Conservation (phyloP, 2,329 filamentous ascomycete species). For the Microsporum ferrugineum region DNA sequence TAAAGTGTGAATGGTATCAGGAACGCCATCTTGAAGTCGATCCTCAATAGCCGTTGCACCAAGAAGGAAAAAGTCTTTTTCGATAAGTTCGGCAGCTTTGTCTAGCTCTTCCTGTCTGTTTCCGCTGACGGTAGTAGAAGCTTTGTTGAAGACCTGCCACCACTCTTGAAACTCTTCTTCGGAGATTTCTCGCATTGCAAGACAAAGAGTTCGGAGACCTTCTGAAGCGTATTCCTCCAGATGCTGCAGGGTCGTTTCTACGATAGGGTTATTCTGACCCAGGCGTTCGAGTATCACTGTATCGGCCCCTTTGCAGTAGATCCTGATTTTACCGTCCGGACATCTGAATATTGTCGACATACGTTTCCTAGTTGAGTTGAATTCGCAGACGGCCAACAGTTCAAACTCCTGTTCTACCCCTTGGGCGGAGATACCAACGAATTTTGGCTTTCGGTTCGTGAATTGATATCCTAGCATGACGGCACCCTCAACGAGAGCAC, state of each 20-base stretch:
- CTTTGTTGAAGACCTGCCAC: slow-evolving; percentile 74
- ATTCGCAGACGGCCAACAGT: slow-evolving; percentile 91
- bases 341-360: slow-evolving; percentile 98
- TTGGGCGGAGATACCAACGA: slow-evolving; percentile 70
- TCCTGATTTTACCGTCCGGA: slow-evolving; percentile 85
- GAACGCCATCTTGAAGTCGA: slow-evolving; percentile 89
- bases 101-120: slow-evolving; percentile 90
- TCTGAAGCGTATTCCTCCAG: slow-evolving; percentile 98
- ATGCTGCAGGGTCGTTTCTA: slow-evolving; percentile 82
- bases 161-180: slow-evolving; percentile 84
- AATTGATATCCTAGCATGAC: slow-evolving; percentile 79
- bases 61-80: slow-evolving; percentile 79
- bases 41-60: slow-evolving; percentile 97
- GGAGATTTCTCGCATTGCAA: slow-evolving; percentile 85
- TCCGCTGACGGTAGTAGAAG: slow-evolving; percentile 78
- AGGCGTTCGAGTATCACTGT: slow-evolving; percentile 93
- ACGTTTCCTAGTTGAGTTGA: slow-evolving; percentile 92
- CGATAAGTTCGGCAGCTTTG: slow-evolving; percentile 92
- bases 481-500: slow-evolving; percentile 88
- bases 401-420: slow-evolving; percentile 72
- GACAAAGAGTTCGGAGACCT: slow-evolving; percentile 82
- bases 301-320: slow-evolving; percentile 94
- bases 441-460: slow-evolving; percentile 73
- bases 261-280: slow-evolving; percentile 67
- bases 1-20: slow-evolving; percentile 93